These are phyloP conservation scores for Macrophomina pseudophaseolina DNA, from an alignment of 2,329 filamentous ascomycete genomes.

Conservation along the genomic window DNA sequence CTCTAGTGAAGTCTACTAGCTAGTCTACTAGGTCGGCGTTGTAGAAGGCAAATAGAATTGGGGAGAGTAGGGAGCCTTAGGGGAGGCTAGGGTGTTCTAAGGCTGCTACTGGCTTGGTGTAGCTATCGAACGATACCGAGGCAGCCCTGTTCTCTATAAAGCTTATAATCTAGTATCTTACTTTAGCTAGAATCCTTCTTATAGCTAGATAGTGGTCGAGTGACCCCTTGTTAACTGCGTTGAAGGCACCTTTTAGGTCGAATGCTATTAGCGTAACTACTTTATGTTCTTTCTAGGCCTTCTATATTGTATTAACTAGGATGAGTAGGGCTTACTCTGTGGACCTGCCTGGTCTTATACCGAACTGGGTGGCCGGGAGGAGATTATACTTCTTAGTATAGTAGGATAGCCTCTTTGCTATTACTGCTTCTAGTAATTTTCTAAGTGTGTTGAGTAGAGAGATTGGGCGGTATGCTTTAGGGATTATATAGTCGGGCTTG, in stretches of 20 bases:
- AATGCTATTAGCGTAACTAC: slow-evolving; percentile 11
- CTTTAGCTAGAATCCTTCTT: not conserved
- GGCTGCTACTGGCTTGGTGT: not conserved
- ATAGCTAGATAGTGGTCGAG: not conserved
- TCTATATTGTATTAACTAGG: slow-evolving; percentile 25
- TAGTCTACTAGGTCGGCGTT: not conserved
- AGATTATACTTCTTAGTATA: slow-evolving; percentile 31
- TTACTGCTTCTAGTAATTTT: slow-evolving; percentile 30
- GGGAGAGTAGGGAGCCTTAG: not conserved
- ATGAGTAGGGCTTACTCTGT: slow-evolving; percentile 34
- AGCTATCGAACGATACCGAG: not conserved
- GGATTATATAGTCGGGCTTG: slow-evolving; percentile 34
- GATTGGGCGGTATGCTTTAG: slow-evolving; percentile 35
- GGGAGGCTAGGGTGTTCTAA: not conserved
- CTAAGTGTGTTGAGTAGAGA: slow-evolving; percentile 33
- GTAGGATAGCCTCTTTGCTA: slow-evolving; percentile 31
- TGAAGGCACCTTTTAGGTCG: slow-evolving; percentile 17
- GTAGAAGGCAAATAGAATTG: not conserved
- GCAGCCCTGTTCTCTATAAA: not conserved
- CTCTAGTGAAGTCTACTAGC: not conserved
- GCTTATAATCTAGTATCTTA: not conserved
- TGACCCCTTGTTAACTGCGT: not conserved
- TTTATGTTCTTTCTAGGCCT: slow-evolving; percentile 3
- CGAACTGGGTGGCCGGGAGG: slow-evolving; percentile 33
- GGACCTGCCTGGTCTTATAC: slow-evolving; percentile 30